These are phyloP conservation scores for Cercospora sp. DNA, from an alignment of 2,329 filamentous ascomycete genomes.

Conservation along the genomic window DNA sequence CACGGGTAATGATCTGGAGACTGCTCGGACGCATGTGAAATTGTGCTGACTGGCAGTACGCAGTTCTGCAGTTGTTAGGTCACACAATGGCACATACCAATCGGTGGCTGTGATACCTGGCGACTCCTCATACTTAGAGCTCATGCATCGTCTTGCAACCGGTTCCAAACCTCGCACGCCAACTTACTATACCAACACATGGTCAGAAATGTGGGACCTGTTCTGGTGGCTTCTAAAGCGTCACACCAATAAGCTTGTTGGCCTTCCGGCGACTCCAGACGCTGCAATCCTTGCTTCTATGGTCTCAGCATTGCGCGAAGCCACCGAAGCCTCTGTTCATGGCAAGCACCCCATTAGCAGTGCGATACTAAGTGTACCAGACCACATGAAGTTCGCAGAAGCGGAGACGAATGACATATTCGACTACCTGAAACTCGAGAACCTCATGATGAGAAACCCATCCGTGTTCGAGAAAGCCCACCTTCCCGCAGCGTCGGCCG, in stretches of 20 bases:
- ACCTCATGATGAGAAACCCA: not conserved
- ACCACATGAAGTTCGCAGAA: not conserved
- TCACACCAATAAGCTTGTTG: not conserved
- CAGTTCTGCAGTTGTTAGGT: not conserved
- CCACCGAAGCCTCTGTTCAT: not conserved
- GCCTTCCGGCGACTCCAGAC: not conserved
- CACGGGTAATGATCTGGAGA: no score
- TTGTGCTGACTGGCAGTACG: no score
- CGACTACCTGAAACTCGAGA: not conserved
- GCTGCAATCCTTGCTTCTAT: not conserved
- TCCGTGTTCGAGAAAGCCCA: not conserved
- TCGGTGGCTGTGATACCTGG: not conserved
- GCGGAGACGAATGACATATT: not conserved
- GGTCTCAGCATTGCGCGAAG: not conserved
- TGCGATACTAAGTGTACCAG: not conserved
- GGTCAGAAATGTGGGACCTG: not conserved
- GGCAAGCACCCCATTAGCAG: not conserved
- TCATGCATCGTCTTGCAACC: not conserved
- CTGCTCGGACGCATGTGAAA: no score
- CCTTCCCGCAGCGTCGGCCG: not conserved
- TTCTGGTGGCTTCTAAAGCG: not conserved
- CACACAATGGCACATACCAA: not conserved
- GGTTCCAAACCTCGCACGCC: not conserved
- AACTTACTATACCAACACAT: not conserved
- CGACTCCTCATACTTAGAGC: not conserved